Base-by-base conservation (phyloP, 2,329 filamentous ascomycete genomes). In the Xylaria sp. region DNA sequence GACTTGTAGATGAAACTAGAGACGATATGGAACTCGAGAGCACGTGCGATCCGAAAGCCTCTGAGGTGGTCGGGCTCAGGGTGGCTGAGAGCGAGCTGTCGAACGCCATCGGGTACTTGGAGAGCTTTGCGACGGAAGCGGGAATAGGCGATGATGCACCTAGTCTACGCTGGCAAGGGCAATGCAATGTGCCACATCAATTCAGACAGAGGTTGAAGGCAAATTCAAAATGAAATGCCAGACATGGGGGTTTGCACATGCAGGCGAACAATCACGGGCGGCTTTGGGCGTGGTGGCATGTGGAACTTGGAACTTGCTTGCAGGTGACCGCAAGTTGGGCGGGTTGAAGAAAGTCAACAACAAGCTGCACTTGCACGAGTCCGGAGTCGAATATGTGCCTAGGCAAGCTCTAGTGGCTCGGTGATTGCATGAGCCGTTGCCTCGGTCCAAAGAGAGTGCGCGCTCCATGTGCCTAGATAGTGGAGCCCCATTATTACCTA, bases 21-120 rank as follows among this genome's bases (percentile, higher is more conserved):
- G 88, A 90, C 55, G 89, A 87, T 69, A 91, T 86, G 63, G 91
- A 91, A 58, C 86, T 85, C 41, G 88, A 86, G 58, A 86, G 78
- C 47, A 80, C 72, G 60, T 77, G 77, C 55, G 87, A 70, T 79
- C 75, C 72, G 83, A 82, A 69, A 74, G 69, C 81, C 76, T 77
- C 82, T 70, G 75, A 77, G 58, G 69, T 68, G 65, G 82, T 79
- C 65, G 83, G 79, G 70, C 80, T 83, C 70, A 80, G 68, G 40
- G 78, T 77, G 64, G 77, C 73, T 66, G 77, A 76, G 70, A 78
- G 78, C 54, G 78, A 77, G 70, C 64, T 64, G 70, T 77, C 73
- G 64, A 78, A 77, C 59, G 81, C 76, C 81, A 83, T 82, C 29
- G 69, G 59, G 41, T 40, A 29, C 7, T 55, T 37, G 40, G 38